Conservation (phyloP, 352 stramenopile species). For the Pythium sp. region DNA sequence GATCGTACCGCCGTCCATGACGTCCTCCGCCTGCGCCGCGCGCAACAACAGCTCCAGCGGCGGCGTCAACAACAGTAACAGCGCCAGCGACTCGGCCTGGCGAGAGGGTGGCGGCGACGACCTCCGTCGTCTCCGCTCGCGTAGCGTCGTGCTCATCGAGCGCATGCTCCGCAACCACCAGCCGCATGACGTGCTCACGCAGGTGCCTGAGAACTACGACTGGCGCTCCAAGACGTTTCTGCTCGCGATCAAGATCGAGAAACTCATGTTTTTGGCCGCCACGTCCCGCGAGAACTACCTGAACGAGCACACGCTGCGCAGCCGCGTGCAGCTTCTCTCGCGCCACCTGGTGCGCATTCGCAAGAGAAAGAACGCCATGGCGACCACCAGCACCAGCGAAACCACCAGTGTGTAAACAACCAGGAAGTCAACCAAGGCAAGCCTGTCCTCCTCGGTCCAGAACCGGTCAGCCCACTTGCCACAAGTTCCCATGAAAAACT, state of each 20-base stretch:
- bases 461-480: background rate
- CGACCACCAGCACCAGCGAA: background rate
- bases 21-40: slow-evolving; percentile 4
- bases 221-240: slow-evolving; percentile 67
- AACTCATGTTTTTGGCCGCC: slow-evolving; percentile 57
- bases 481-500: background rate
- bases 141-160: slow-evolving; percentile 53
- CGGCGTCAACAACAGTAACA: background rate
- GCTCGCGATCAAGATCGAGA: slow-evolving; percentile 66
- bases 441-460: background rate
- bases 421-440: background rate
- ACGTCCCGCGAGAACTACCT: slow-evolving; percentile 59
- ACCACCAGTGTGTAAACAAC: slow-evolving; percentile 10
- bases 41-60: background rate
- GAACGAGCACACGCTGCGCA: slow-evolving; percentile 52
- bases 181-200: slow-evolving; percentile 60
- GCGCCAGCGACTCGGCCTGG: slow-evolving; percentile 8
- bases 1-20: slow-evolving; percentile 5
- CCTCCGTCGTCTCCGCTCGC: slow-evolving; percentile 40
- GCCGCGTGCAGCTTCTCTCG: slow-evolving; percentile 51
- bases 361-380: slow-evolving; percentile 49
- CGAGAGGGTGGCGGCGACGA: slow-evolving; percentile 19
- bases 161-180: slow-evolving; percentile 60
- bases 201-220: slow-evolving; percentile 64
- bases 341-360: slow-evolving; percentile 52